Percentiles rank a stretch among this genome's conserved stretches.
phyloP scores from a whole-genome alignment of 768 basidiomycete species.

The Tylopilus subfusipes region DNA sequence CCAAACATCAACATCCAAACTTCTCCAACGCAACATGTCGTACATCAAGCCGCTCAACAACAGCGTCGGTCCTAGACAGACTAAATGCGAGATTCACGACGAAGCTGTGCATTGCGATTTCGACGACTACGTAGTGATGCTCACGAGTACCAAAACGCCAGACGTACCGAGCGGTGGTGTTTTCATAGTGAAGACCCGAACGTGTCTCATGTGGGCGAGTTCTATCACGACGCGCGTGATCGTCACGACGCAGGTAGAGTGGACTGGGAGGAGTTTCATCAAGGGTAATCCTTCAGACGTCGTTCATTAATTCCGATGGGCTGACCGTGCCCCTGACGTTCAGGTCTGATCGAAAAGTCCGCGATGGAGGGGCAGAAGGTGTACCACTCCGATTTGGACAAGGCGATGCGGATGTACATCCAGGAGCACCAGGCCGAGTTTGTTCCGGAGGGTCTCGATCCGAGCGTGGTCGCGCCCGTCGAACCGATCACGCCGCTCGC shows the following conservation, averaged over 20 bases:
- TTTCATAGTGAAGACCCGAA: conserved; percentile 91
- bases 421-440: conserved; percentile 88
- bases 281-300: conserved; percentile 52
- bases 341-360: conserved; percentile 91
- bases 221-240: conserved; percentile 70
- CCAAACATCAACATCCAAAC: conserved; percentile 57
- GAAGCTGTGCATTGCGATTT: conserved; percentile 78
- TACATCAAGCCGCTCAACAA: conserved; percentile 93
- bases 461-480: conserved; percentile 46
- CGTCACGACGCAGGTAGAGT: conserved; percentile 90
- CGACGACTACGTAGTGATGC: conserved; percentile 74
- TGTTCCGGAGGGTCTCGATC: conserved; percentile 74
- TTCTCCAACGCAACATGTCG: conserved; percentile 85
- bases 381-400: conserved; percentile 81
- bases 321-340: conserved; percentile 1
- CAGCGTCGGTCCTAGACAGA: conserved; percentile 88
- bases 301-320: background rate
- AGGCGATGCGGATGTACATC: conserved; percentile 85
- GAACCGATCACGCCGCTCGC: conserved; percentile 34
- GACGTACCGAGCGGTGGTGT: conserved; percentile 94
- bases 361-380: conserved; percentile 88
- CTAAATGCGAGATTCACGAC: conserved; percentile 93
- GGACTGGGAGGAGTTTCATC: conserved; percentile 96
- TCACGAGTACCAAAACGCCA: conserved; percentile 90
- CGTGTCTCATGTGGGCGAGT: conserved; percentile 94